Evolutionary conservation across 768 basidiomycete species (phyloP).

Genomic region (Tulasnella sp.): DNA sequence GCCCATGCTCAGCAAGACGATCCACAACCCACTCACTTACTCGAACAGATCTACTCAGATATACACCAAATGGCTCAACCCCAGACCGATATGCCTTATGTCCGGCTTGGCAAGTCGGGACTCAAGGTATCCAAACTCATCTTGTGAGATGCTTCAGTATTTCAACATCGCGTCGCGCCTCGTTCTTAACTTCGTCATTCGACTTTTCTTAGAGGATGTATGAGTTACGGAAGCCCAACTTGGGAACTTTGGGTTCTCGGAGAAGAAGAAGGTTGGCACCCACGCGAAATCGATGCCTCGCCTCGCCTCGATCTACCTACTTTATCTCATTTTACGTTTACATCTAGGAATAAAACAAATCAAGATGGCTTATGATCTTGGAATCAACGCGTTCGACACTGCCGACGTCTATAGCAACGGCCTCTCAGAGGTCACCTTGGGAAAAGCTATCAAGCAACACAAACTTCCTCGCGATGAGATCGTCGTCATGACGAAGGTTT

Average conservation of each 20-base stretch:
- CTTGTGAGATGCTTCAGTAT: too few species aligned
- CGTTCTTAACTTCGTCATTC: too few species aligned
- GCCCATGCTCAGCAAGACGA: too few species aligned
- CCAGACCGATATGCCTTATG: constrained; percentile 9
- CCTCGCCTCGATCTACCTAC: too few species aligned
- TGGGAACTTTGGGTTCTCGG: constrained; percentile 46
- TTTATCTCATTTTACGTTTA: constrained; percentile 21
- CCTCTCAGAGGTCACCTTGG: constrained; percentile 32
- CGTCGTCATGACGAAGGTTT: constrained; percentile 36
- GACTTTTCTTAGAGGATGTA: constrained; percentile 40
- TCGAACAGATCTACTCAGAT: too few species aligned
- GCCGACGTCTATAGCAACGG: constrained; percentile 34
- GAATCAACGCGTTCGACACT: constrained; percentile 41
- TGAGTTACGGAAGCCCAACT: constrained; percentile 45
- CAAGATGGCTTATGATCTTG: constrained; percentile 33
- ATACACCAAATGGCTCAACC: too few species aligned
- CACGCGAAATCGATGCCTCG: constrained; percentile 36
- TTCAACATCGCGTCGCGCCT: too few species aligned
- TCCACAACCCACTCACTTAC: too few species aligned
- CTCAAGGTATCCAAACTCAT: constrained; percentile 15
- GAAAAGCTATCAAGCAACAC: constrained; percentile 37
- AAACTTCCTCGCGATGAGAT: constrained; percentile 32
- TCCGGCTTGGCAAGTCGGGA: constrained; percentile 18
- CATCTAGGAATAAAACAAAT: background rate
- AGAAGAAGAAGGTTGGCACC: constrained; percentile 42